Base-by-base conservation (phyloP, 208 protist genomes). In the Crithidia acanthocephali region DNA sequence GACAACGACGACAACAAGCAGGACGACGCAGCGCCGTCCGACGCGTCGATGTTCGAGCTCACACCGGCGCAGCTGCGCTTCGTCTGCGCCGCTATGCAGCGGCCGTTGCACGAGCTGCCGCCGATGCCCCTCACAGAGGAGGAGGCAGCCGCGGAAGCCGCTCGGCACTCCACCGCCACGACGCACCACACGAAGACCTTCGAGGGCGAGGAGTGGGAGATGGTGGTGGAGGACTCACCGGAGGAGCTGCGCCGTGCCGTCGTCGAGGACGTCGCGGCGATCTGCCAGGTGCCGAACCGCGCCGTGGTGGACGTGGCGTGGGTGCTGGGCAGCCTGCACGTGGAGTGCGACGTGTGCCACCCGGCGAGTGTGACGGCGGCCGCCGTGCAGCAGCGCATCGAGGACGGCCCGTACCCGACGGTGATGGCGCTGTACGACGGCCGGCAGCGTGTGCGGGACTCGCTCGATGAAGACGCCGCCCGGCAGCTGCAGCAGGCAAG, bases 341-440 rank as follows among this genome's bases (percentile, higher is more conserved):
- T 75, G 28, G 18, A 67, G 15, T 84, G 78, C 50, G 63, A 71
- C 50, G 73, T 87, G 15, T 35, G 61, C 61, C 85, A 90, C 72
- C 22, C 58, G 23, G 37, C 52, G 28, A 42, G 20, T 9, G 23
- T 69, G 16, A 37, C 18, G 32, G 16, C 9, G 7, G 37, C 30
- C 37, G 57, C 40, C 22, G 33, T 81, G 45, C 75, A 81, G 73
- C 5, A 45, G 25, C n/a, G 27, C 35, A 16, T 60, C 37, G 61
- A 76, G 32, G 53, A 70, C 42, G 48, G 61, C 32, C 2, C 25
- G 10, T 68, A 57, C 62, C 62, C 47, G 33, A 48, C 62, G 0
- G 62, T 68, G n/a, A 47, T 48, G 33, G 50, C 47, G 22, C 48
- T 58, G n/a, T 68, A 68, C 62, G 33, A 45, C n/a, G 35, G 16